phyloP scores from a whole-genome alignment of 1,284 basidiomycete species.

The Sutorius eximius region DNA sequence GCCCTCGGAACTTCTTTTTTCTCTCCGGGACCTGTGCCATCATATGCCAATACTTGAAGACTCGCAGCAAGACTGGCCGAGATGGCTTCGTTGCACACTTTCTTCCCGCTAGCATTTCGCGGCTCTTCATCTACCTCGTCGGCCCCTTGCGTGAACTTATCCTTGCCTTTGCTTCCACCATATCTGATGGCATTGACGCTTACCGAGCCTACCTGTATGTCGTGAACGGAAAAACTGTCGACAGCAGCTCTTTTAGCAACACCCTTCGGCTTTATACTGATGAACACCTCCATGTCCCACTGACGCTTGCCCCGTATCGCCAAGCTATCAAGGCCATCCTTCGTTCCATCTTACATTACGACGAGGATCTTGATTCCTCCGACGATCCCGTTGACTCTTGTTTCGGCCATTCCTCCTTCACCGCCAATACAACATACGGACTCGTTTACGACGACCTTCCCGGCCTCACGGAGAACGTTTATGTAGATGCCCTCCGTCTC shows the following conservation, averaged over 20 bases:
- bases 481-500: no score
- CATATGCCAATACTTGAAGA: conserved; percentile 4
- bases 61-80: not conserved
- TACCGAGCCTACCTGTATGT: not conserved
- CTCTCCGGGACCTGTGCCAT: not conserved
- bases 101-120: not conserved
- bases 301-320: not conserved
- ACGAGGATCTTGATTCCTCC: no score
- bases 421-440: no score
- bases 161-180: not conserved
- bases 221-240: not conserved
- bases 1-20: not conserved
- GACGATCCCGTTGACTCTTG: no score
- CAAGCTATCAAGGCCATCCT: not conserved
- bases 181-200: not conserved
- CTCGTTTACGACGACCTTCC: no score
- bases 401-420: no score
- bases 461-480: no score
- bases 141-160: not conserved
- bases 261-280: not conserved
- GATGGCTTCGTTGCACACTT: not conserved
- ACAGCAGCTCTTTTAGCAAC: not conserved
- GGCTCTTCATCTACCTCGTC: conserved; percentile 3
- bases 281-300: not conserved
- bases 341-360: no score